Evolutionary conservation across 345 rosid genomes (phyloP), one percentile per base, ranked within the genome.

Genomic region (Xanthoceras sorbifolium): DNA sequence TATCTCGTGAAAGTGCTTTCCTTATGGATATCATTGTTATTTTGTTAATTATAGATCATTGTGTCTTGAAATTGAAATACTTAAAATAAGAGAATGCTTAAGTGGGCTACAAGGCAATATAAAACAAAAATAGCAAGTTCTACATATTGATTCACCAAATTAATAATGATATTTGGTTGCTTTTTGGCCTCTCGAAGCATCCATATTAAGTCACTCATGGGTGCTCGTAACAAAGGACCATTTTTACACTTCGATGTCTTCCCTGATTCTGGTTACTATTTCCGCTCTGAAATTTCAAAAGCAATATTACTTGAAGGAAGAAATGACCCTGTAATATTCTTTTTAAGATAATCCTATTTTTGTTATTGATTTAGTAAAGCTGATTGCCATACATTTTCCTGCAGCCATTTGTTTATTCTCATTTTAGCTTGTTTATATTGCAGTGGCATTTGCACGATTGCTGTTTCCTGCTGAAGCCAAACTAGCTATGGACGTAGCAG

Each of bases 391-490:
- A n/a, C 14, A 9, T 57, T 57, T 55, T 20, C 61, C 5, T 20
- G 23, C n/a, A 20, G 25, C 9, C 12, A 55, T 55, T n/a, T 55
- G 26, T 55, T 22, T 57, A 57, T 57, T 20, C 62, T 57, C 28
- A 57, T 57, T 20, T 23, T n/a, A 57, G 28, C 28, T 57, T 57
- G 62, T 23, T 31, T 65, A 9, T 42, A 23, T 63, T 64, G 15
- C 89, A 88, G 91, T 88, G 77, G 77, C 73, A 54, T 82, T 82
- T 65, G 89, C 91, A 6, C 64, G 72, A 40, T 73, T 79, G 77
- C 57, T 82, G 29, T 88, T 80, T 71, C 91, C 91, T 12, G 69
- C 79, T 1, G 89, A 88, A 79, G 87, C 87, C 62, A 86, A 64
- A 78, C 52, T 79, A 32, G 91, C 91, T 2, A 86, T 84, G 87